A percentile compares a stretch with the other conserved stretches of the same genome.
phyloP scores from a whole-genome alignment of 257 asterid genomes.

The Avicennia marina region DNA sequence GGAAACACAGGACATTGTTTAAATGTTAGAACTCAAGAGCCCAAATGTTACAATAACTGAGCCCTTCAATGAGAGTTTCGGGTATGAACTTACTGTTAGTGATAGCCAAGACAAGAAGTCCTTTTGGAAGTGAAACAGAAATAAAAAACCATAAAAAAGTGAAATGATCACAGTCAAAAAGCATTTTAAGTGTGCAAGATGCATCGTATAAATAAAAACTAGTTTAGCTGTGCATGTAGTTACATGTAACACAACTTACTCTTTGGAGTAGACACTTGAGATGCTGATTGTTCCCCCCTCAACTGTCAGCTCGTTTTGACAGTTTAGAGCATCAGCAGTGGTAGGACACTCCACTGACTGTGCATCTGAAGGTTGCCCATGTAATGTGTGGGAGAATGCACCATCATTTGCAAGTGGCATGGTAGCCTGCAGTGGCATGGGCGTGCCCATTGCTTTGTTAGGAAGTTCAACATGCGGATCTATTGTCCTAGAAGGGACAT shows the following conservation, averaged over 20 bases:
- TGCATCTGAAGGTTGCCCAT: constrained; percentile 47
- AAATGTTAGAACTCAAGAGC: too few species aligned
- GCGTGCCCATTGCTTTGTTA: constrained; percentile 40
- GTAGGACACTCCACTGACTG: constrained; percentile 46
- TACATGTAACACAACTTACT: constrained; percentile 36
- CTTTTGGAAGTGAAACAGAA: too few species aligned
- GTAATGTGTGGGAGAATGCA: constrained; percentile 44
- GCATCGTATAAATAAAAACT: too few species aligned
- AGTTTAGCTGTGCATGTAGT: too few species aligned
- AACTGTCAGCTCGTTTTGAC: constrained; percentile 51
- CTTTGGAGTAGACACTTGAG: constrained; percentile 81
- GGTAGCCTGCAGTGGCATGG: constrained; percentile 40
- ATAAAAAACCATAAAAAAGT: too few species aligned
- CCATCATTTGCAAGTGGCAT: constrained; percentile 39
- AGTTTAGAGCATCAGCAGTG: constrained; percentile 35
- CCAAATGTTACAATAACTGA: too few species aligned
- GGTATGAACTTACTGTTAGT: too few species aligned
- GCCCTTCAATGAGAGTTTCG: too few species aligned
- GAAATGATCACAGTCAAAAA: too few species aligned
- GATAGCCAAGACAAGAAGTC: too few species aligned
- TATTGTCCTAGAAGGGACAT: constrained; percentile 36
- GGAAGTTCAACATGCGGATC: constrained; percentile 49
- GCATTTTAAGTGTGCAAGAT: too few species aligned
- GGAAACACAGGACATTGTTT: too few species aligned
- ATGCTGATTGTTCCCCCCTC: constrained; percentile 93